Percentiles rank a stretch among this genome's conserved stretches.
These are phyloP conservation scores for Cryptosporidium muris DNA, from an alignment of 169 alveolate genomes.

Conservation along the genomic window DNA sequence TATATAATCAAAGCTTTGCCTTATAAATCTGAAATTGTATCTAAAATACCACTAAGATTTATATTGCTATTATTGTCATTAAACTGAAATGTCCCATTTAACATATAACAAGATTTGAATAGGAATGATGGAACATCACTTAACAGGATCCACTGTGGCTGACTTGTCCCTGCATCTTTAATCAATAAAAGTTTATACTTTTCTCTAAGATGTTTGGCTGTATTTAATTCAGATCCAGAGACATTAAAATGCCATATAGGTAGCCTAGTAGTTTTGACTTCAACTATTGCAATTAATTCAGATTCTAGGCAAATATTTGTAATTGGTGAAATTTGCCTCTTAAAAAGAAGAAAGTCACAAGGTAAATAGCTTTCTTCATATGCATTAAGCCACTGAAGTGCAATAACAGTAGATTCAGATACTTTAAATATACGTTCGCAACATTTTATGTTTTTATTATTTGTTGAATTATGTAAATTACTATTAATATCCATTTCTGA, in stretches of 20 bases:
- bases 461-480: background rate
- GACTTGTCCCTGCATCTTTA: slow-evolving; percentile 63
- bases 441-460: slow-evolving; percentile 15
- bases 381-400: slow-evolving; percentile 40
- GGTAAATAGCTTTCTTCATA: slow-evolving; percentile 42
- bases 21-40: no score
- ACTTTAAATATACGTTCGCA: slow-evolving; percentile 18
- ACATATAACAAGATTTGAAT: background rate
- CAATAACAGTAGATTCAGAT: slow-evolving; percentile 20
- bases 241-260: slow-evolving; percentile 70
- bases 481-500: background rate
- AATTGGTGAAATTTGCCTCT: background rate
- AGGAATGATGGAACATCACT: slow-evolving; percentile 14
- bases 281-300: slow-evolving; percentile 16
- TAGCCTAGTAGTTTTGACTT: slow-evolving; percentile 57
- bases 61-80: no score
- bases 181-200: slow-evolving; percentile 32
- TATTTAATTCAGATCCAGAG: slow-evolving; percentile 22
- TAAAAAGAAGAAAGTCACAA: slow-evolving; percentile 19
- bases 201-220: background rate
- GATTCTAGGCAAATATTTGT: slow-evolving; percentile 3
- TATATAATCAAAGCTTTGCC: no score
- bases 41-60: no score
- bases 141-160: slow-evolving; percentile 44
- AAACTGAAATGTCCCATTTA: slow-evolving; percentile 29